A percentile compares a stretch with the other conserved stretches of the same genome.
These are phyloP conservation scores for Blastobotrys raffinosifermentans DNA, from an alignment of 1,139 yeast species.

Conservation along the genomic window DNA sequence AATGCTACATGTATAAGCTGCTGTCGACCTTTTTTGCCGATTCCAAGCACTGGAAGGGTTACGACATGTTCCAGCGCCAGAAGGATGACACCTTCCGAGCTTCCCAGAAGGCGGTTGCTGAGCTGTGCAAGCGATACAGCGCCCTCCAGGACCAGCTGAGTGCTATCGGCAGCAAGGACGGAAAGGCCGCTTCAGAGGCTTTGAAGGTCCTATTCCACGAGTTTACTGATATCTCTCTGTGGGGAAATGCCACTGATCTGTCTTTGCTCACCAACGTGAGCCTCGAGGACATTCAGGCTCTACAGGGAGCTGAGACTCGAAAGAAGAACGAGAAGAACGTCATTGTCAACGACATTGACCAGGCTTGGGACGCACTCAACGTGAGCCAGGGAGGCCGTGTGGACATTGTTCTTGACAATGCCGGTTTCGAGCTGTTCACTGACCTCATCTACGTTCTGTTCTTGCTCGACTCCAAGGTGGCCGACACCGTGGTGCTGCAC, in stretches of 20 bases:
- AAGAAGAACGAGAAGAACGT: conserved; percentile 79
- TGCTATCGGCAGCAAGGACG: conserved; percentile 29
- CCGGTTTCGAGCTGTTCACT: conserved; percentile 92
- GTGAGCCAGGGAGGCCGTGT: conserved; percentile 43
- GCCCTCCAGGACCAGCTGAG: conserved; percentile 40
- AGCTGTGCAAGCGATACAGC: conserved; percentile 66
- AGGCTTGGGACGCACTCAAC: conserved; percentile 51
- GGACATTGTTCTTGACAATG: conserved; percentile 87
- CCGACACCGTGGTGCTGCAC: conserved; percentile 64
- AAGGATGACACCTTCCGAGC: conserved; percentile 71
- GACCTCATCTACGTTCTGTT: conserved; percentile 74
- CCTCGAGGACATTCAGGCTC: conserved; percentile 78
- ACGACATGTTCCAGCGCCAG: conserved; percentile 66
- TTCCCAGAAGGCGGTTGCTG: conserved; percentile 73
- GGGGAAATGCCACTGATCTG: conserved; percentile 98
- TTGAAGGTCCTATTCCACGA: conserved; percentile 49
- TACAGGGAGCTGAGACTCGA: conserved; percentile 87
- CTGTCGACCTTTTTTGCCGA: conserved; percentile 45
- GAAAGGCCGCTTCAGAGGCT: conserved; percentile 21
- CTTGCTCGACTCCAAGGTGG: conserved; percentile 64
- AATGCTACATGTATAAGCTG: conserved; percentile 73
- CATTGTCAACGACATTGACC: conserved; percentile 64
- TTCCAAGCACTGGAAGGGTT: conserved; percentile 45
- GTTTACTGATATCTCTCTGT: conserved; percentile 78
- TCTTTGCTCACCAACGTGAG: conserved; percentile 65